phyloP scores from a whole-genome alignment of 1,139 yeast genomes.

The Taiozyma onychis region DNA sequence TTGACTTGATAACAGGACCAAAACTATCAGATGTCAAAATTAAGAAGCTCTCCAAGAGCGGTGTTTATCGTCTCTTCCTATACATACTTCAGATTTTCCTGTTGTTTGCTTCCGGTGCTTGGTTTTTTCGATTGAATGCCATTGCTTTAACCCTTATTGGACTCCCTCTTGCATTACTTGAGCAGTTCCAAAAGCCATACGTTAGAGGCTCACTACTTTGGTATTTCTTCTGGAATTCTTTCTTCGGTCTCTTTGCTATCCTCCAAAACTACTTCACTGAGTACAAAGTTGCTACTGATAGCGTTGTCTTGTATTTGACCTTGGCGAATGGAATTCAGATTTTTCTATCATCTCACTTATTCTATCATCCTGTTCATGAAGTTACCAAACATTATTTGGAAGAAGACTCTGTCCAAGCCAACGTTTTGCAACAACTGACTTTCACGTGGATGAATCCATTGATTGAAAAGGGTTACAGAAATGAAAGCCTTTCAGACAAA shows the following conservation, averaged over 20 bases:
- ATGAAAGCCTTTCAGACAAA: conserved; percentile 39
- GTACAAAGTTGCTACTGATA: conserved; percentile 20
- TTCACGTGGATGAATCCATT: conserved; percentile 61
- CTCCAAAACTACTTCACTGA: conserved; percentile 25
- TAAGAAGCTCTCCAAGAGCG: conserved; percentile 25
- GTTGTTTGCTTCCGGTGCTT: conserved; percentile 11
- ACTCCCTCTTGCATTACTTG: conserved; percentile 26
- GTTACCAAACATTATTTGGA: conserved; percentile 33
- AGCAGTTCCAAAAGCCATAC: conserved; percentile 28
- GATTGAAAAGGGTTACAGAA: conserved; percentile 42
- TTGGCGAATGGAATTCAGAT: conserved; percentile 31
- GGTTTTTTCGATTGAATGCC: conserved; percentile 20
- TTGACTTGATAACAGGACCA: conserved; percentile 13
- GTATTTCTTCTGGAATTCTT: conserved; percentile 21
- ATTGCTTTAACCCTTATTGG: conserved; percentile 23
- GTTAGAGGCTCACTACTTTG: conserved; percentile 27
- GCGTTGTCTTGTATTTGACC: conserved; percentile 16
- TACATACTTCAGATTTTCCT: conserved; percentile 28
- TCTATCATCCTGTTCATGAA: conserved; percentile 41
- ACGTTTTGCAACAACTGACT: conserved; percentile 45
- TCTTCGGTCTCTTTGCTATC: conserved; percentile 21
- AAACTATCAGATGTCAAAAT: conserved; percentile 22
- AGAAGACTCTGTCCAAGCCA: conserved; percentile 34
- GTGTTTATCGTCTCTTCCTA: conserved; percentile 29
- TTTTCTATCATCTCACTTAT: conserved; percentile 33